Conservation (phyloP, 2,329 filamentous ascomycete species). For the Saccharata proteae region DNA sequence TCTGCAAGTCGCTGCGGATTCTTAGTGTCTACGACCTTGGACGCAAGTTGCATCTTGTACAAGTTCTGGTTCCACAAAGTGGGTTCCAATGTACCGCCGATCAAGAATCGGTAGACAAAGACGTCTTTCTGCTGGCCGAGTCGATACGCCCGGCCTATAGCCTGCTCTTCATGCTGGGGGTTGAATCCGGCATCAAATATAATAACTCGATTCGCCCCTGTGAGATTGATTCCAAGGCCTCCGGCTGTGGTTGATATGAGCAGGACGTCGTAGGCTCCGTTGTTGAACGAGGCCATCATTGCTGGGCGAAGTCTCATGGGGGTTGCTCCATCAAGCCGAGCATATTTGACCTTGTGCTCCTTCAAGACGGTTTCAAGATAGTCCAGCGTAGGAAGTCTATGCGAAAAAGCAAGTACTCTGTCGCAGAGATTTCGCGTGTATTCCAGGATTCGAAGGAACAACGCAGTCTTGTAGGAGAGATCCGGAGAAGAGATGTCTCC, state of each 20-base stretch:
- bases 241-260: slow-evolving; percentile 77
- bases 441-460: slow-evolving; percentile 59
- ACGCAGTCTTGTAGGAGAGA: slow-evolving; percentile 55
- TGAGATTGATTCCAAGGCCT: slow-evolving; percentile 72
- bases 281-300: slow-evolving; percentile 57
- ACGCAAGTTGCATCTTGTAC: slow-evolving; percentile 73
- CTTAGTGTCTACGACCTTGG: slow-evolving; percentile 72
- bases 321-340: slow-evolving; percentile 58
- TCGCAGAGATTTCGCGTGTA: slow-evolving; percentile 51
- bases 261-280: slow-evolving; percentile 44
- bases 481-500: slow-evolving; percentile 32
- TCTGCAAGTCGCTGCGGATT: slow-evolving; percentile 57
- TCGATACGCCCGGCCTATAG: slow-evolving; percentile 74
- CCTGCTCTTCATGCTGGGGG: slow-evolving; percentile 72
- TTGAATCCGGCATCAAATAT: slow-evolving; percentile 79
- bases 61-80: slow-evolving; percentile 59
- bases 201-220: slow-evolving; percentile 72
- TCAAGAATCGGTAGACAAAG: slow-evolving; percentile 71
- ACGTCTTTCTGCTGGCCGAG: slow-evolving; percentile 72
- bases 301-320: slow-evolving; percentile 36
- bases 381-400: slow-evolving; percentile 56
- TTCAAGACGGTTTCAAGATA: slow-evolving; percentile 51
- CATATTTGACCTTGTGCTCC: slow-evolving; percentile 27
- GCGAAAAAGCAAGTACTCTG: slow-evolving; percentile 71
- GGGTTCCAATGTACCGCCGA: slow-evolving; percentile 70